A percentile compares a stretch with the other conserved stretches of the same genome.
Evolutionary conservation across 345 rosid species (phyloP).

Genomic region (Eucalyptus dawsonii): DNA sequence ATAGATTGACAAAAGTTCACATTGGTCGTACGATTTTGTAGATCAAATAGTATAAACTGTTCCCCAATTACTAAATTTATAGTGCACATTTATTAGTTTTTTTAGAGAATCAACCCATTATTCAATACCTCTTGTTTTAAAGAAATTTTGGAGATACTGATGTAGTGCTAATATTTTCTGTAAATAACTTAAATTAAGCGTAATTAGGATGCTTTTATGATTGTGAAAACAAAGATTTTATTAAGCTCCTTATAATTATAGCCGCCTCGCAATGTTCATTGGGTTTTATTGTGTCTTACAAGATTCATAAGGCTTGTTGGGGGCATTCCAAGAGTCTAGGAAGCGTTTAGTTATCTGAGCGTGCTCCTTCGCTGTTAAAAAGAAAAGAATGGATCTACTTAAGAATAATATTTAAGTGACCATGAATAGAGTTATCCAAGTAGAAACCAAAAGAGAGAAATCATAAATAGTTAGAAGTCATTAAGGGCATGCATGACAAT

Average conservation of each 20-base stretch:
- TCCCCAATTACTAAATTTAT: background rate
- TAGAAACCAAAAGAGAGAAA: background rate
- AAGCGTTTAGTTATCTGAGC: background rate
- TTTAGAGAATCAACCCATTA: background rate
- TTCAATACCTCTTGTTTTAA: background rate
- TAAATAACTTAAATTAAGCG: background rate
- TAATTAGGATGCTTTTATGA: background rate
- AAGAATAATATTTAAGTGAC: background rate
- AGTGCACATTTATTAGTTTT: background rate
- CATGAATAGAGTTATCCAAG: background rate
- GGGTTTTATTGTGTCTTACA: background rate
- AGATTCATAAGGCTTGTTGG: background rate
- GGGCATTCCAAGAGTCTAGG: background rate
- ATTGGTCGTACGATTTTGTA: background rate
- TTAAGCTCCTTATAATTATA: background rate
- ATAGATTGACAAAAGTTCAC: background rate
- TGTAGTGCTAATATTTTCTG: background rate
- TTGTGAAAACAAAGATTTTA: background rate
- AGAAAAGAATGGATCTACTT: background rate
- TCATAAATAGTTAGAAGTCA: background rate
- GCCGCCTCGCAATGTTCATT: background rate
- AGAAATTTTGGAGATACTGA: background rate
- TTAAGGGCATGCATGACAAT: accelerated
- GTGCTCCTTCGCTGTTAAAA: background rate
- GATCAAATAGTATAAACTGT: background rate